Evolutionary conservation across 352 stramenopile genomes (phyloP).

Genomic region (Aphanomyces stellatus): DNA sequence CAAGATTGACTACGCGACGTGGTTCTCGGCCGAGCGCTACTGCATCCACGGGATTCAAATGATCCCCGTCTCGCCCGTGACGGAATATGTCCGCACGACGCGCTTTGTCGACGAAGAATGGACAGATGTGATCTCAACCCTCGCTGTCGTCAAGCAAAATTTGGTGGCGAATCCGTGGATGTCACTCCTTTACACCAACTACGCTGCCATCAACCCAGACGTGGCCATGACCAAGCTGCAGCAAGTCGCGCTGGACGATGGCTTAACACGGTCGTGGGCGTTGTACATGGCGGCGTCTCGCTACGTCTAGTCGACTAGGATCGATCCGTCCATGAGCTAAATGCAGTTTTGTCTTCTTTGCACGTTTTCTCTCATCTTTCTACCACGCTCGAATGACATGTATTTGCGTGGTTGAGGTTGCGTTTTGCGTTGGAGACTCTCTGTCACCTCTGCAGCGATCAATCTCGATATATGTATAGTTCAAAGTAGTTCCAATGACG

Average conservation of each 20-base stretch:
- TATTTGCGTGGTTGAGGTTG: too few relatives aligned
- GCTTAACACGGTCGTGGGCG: conserved; percentile 71
- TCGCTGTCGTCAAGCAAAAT: conserved; percentile 33
- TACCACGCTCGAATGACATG: too few relatives aligned
- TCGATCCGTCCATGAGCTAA: too few relatives aligned
- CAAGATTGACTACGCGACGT: conserved; percentile 73
- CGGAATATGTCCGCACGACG: conserved; percentile 46
- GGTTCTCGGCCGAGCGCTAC: conserved; percentile 56
- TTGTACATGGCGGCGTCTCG: conserved; percentile 34
- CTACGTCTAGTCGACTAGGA: background rate
- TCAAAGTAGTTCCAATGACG: too few relatives aligned
- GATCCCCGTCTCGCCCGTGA: conserved; percentile 52
- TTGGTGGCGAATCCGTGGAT: conserved; percentile 53
- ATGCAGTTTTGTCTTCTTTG: too few relatives aligned
- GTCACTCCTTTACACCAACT: conserved; percentile 65
- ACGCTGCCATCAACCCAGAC: conserved; percentile 44
- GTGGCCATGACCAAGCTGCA: conserved; percentile 44
- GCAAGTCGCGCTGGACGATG: conserved; percentile 53
- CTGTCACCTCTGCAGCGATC: too few relatives aligned
- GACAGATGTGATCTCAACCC: conserved; percentile 38
- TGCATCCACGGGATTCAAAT: conserved; percentile 81
- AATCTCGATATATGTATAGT: too few relatives aligned
- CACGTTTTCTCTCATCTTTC: too few relatives aligned
- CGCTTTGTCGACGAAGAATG: conserved; percentile 56
- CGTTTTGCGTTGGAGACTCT: too few relatives aligned